phyloP scores from a whole-genome alignment of 495 filamentous ascomycete genomes.

The Cercophora newfieldiana region DNA sequence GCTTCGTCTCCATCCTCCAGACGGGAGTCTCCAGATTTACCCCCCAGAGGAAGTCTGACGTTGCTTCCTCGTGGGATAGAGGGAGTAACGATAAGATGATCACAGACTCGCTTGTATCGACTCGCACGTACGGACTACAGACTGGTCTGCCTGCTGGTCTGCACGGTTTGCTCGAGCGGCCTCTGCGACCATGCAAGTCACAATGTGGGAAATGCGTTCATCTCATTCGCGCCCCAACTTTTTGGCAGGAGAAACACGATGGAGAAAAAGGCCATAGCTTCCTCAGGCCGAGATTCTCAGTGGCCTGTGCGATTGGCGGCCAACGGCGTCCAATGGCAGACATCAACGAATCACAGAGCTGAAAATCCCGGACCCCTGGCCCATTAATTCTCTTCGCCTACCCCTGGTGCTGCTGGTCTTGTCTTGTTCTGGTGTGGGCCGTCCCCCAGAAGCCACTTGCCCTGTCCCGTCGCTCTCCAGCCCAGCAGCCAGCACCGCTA shows the following conservation, averaged over 20 bases:
- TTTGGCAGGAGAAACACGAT: neutral
- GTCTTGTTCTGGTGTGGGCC: constrained; percentile 14
- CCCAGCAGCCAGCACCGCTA: constrained; percentile 11
- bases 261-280: constrained; percentile 17
- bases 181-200: constrained; percentile 1
- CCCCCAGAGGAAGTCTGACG: neutral
- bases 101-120: too few relatives aligned
- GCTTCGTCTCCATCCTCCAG: neutral
- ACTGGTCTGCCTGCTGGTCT: neutral
- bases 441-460: constrained; percentile 20
- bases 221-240: constrained; percentile 8
- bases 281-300: constrained; percentile 14
- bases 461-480: constrained; percentile 19
- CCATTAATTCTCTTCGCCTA: constrained; percentile 29
- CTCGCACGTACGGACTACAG: too few relatives aligned
- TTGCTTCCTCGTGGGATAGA: neutral
- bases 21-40: neutral
- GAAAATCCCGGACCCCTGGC: constrained; percentile 17
- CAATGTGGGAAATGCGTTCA: constrained; percentile 1
- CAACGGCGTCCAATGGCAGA: constrained; percentile 17
- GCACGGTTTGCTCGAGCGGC: neutral
- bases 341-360: constrained; percentile 27
- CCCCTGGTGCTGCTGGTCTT: constrained; percentile 17
- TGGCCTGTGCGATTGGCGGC: constrained; percentile 24
- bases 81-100: neutral